Conservation (phyloP, 2,329 filamentous ascomycete genomes). For the Pestalotiopsis sp. region DNA sequence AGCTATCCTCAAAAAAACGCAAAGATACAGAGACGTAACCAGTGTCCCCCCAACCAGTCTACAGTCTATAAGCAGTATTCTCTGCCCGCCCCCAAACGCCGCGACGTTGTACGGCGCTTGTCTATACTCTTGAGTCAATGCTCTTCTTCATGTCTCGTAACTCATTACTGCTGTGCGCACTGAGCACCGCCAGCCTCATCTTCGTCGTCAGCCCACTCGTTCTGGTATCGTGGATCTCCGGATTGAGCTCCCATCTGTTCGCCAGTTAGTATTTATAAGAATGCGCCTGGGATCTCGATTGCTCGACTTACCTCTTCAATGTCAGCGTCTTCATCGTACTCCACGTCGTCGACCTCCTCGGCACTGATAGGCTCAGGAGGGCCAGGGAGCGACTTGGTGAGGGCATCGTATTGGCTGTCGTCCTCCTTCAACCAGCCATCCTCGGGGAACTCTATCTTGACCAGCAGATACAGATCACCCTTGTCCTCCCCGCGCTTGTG, state of each 20-base stretch:
- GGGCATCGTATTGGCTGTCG: constrained; percentile 66
- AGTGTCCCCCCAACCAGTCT: not conserved
- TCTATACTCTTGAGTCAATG: constrained; percentile 18
- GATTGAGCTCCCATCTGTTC: constrained; percentile 69
- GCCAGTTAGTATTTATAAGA: constrained; percentile 24
- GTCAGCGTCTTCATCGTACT: constrained; percentile 79
- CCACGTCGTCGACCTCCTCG: constrained; percentile 82
- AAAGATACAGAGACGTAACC: not conserved
- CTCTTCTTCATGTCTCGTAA: constrained; percentile 29
- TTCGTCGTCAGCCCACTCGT: constrained; percentile 71
- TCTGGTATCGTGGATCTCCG: constrained; percentile 64
- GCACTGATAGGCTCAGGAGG: constrained; percentile 61
- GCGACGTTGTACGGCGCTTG: constrained; percentile 7
- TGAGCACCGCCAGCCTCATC: constrained; percentile 67
- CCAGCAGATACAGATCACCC: constrained; percentile 84
- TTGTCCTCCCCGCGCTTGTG: constrained; percentile 79
- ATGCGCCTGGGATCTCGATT: not conserved
- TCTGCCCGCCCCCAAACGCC: not conserved
- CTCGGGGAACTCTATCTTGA: constrained; percentile 86
- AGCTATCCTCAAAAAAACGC: not conserved
- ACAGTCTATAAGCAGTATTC: not conserved
- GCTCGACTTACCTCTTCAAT: constrained; percentile 67
- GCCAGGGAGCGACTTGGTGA: constrained; percentile 75
- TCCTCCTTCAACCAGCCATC: constrained; percentile 74
- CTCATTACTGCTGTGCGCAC: constrained; percentile 69